Conservation (phyloP, 768 basidiomycete genomes). For the Pholiota molesta region DNA sequence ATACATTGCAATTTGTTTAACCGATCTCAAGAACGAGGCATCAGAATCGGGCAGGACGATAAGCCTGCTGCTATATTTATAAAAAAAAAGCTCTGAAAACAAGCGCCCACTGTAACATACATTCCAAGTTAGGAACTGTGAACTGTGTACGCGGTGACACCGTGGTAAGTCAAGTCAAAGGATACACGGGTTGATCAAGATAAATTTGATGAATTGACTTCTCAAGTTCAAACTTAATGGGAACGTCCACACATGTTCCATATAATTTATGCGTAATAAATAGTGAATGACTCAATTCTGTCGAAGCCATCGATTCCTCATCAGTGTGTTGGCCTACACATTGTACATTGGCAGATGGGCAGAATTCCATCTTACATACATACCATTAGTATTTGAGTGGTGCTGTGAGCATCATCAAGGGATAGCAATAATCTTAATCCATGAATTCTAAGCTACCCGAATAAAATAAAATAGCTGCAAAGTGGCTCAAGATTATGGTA, state of each 20-base stretch:
- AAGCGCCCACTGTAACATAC: not conserved
- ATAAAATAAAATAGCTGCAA: conserved; percentile 22
- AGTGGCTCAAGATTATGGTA: conserved; percentile 27
- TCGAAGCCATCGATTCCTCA: not conserved
- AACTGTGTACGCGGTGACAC: not conserved
- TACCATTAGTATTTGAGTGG: too few relatives aligned
- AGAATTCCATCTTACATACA: too few relatives aligned
- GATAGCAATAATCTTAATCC: not conserved
- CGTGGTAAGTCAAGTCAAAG: not conserved
- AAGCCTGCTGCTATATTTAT: not conserved
- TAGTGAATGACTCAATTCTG: not conserved
- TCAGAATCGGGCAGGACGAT: too few relatives aligned
- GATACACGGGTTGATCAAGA: not conserved
- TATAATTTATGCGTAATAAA: too few relatives aligned
- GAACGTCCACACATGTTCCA: too few relatives aligned
- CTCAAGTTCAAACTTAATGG: too few relatives aligned
- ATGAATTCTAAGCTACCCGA: conserved; percentile 15
- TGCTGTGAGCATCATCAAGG: not conserved
- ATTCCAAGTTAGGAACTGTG: too few relatives aligned
- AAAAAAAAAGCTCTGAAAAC: not conserved
- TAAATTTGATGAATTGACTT: not conserved
- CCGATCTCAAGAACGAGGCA: too few relatives aligned
- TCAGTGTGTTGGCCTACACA: not conserved
- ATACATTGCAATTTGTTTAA: too few relatives aligned
- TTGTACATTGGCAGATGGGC: not conserved